Evolutionary conservation across 2,329 filamentous ascomycete genomes (phyloP).

Genomic region (Phialophora macrospora): DNA sequence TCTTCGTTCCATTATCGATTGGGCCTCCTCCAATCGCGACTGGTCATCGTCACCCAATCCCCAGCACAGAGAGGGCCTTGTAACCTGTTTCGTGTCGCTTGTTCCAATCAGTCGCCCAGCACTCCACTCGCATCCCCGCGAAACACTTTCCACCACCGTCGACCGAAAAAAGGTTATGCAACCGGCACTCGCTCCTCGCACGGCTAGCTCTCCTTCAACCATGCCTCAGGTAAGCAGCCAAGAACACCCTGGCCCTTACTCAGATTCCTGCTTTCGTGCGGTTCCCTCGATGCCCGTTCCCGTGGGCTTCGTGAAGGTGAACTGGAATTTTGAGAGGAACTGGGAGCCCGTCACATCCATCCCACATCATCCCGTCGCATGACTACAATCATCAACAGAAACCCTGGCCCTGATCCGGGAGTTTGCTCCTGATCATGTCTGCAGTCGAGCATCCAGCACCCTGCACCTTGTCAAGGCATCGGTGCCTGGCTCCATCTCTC

Average conservation of each 20-base stretch:
- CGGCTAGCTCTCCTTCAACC: constrained; percentile 31
- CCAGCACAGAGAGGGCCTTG: not conserved
- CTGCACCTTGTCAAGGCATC: constrained; percentile 3
- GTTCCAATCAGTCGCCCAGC: constrained; percentile 9
- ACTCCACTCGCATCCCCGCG: constrained; percentile 13
- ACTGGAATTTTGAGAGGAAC: not conserved
- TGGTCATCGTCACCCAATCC: constrained; percentile 7
- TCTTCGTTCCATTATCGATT: constrained; percentile 10
- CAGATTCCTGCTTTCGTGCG: constrained; percentile 26
- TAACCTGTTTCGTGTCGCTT: constrained; percentile 8
- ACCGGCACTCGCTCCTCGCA: constrained; percentile 34
- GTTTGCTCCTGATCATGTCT: not conserved
- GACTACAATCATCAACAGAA: constrained; percentile 3
- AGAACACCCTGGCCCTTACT: constrained; percentile 31
- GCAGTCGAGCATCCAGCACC: too few species aligned
- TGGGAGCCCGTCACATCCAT: constrained; percentile 15
- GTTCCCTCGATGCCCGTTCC: not conserved
- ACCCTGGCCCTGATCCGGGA: not conserved
- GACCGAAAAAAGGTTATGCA: constrained; percentile 27
- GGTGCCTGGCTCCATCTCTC: constrained; percentile 30
- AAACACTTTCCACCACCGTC: constrained; percentile 15
- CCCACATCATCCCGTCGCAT: constrained; percentile 27
- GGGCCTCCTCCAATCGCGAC: not conserved
- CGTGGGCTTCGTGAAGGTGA: not conserved
- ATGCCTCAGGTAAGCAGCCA: constrained; percentile 38